Base-by-base conservation (phyloP, 495 filamentous ascomycete genomes). In the Tetracladium setigerum region DNA sequence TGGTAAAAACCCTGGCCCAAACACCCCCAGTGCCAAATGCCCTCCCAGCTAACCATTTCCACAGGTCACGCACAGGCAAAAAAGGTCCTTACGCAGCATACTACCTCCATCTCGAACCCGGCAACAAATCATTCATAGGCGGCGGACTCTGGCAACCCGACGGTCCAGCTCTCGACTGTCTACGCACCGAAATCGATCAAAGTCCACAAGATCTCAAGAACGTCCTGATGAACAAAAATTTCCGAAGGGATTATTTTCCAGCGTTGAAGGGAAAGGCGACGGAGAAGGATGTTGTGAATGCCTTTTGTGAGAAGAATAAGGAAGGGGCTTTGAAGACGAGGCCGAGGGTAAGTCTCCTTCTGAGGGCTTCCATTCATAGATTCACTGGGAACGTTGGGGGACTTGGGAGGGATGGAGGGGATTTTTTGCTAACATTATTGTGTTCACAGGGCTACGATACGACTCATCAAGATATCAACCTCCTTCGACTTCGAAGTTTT, bases 71-170 rank as follows among this genome's bases (percentile, higher is more conserved):
- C 12, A 94, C 87, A 1, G 88, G 89, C 16, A 74, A 84, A 39
- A 92, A 94, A 58, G 86, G 89, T 8, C 83, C 86, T 30, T 92
- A 92, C 60, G 87, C 87, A 12, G 82, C 78, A 46, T 94, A 95
- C 61, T 92, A 91, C 66, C 65, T 85, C 11, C 81, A 84, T 52
- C 68, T 82, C 42, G 63, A 79, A 49, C 81, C 82, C 15, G 69
- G 67, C 18, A 61, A 68, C 36, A 52, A 52, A 12, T 78, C 74
- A 60, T 81, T 82, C 53, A 70, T 83, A 68, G 88, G 84, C 38
- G 86, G 84, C 22, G 88, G 88, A 0, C 62, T 94, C 9, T 95
- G 85, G 85, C 72, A 80, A 47, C 87, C 87, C 8, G 84, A 85
- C 36, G 71, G 72, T 0, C 61, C 67, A 7, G 67, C 80, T 0